Evolutionary conservation across 2,329 filamentous ascomycete genomes (phyloP).

Genomic region (Huntiella savannae): DNA sequence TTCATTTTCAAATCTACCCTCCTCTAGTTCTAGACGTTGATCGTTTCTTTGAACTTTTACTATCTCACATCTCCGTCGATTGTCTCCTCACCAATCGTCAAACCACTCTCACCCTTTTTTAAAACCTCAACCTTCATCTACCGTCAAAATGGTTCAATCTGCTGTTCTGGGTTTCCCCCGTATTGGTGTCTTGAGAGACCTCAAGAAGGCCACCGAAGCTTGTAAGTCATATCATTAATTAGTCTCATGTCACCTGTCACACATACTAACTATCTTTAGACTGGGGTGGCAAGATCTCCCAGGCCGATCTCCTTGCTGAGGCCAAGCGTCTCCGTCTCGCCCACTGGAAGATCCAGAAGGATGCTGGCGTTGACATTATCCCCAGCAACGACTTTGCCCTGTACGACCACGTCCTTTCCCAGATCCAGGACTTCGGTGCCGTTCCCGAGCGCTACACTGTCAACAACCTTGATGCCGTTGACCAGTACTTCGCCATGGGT

Average conservation of each 20-base stretch:
- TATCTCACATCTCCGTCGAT: too few relatives aligned
- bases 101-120: not conserved
- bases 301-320: slow-evolving; percentile 77
- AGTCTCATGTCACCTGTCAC: slow-evolving; percentile 5
- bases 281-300: slow-evolving; percentile 89
- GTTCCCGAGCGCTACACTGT: slow-evolving; percentile 86
- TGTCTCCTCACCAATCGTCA: not conserved
- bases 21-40: slow-evolving; percentile 6
- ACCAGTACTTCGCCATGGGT: slow-evolving; percentile 99
- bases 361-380: slow-evolving; percentile 91
- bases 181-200: slow-evolving; percentile 94
- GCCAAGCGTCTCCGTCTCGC: slow-evolving; percentile 90
- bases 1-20: slow-evolving; percentile 2
- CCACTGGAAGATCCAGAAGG: slow-evolving; percentile 99
- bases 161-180: slow-evolving; percentile 95
- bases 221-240: slow-evolving; percentile 30
- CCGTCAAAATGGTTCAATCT: slow-evolving; percentile 41
- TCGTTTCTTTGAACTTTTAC: not conserved
- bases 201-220: slow-evolving; percentile 99
- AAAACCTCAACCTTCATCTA: slow-evolving; percentile 13
- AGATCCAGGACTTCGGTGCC: slow-evolving; percentile 94
- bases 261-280: slow-evolving; percentile 19
- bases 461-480: slow-evolving; percentile 69
- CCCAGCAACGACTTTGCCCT: slow-evolving; percentile 99
- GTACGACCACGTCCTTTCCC: slow-evolving; percentile 94